phyloP scores from a whole-genome alignment of 2,329 filamentous ascomycete genomes.

The Seiridium unicorne region DNA sequence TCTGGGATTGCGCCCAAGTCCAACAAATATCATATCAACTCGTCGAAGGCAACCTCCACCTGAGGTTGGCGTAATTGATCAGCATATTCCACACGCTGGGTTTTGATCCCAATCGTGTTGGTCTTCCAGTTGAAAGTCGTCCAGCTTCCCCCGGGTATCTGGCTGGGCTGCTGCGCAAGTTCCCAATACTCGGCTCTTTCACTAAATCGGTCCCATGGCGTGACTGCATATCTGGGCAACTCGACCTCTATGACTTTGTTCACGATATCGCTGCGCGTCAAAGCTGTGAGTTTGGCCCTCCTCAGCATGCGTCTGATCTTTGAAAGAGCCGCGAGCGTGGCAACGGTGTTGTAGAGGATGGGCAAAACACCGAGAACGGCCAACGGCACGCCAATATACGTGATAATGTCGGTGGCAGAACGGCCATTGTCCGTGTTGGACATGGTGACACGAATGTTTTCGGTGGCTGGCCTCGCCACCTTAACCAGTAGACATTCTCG shows the following conservation, averaged over 20 bases:
- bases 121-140: conserved; percentile 65
- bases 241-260: conserved; percentile 67
- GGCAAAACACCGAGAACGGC: conserved; percentile 60
- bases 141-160: conserved; percentile 61
- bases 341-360: conserved; percentile 64
- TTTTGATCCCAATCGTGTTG: conserved; percentile 60
- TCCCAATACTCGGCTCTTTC: conserved; percentile 58
- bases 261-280: conserved; percentile 62
- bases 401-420: conserved; percentile 49
- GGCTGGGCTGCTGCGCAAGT: conserved; percentile 47
- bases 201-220: conserved; percentile 54
- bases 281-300: conserved; percentile 54
- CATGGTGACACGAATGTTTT: neutral
- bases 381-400: conserved; percentile 56
- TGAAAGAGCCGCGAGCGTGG: conserved; percentile 58
- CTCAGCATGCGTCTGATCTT: conserved; percentile 59
- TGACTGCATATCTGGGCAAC: conserved; percentile 62
- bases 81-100: conserved; percentile 62
- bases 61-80: conserved; percentile 53
- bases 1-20: conserved; percentile 63
- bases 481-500: no score
- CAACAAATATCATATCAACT: conserved; percentile 59
- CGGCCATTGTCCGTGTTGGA: conserved; percentile 9
- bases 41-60: conserved; percentile 54
- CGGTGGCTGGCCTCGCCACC: no score